Evolutionary conservation across 1,284 basidiomycete species (phyloP), one percentile per base, ranked within the genome.

Genomic region (Ustanciosporium gigantosporum): DNA sequence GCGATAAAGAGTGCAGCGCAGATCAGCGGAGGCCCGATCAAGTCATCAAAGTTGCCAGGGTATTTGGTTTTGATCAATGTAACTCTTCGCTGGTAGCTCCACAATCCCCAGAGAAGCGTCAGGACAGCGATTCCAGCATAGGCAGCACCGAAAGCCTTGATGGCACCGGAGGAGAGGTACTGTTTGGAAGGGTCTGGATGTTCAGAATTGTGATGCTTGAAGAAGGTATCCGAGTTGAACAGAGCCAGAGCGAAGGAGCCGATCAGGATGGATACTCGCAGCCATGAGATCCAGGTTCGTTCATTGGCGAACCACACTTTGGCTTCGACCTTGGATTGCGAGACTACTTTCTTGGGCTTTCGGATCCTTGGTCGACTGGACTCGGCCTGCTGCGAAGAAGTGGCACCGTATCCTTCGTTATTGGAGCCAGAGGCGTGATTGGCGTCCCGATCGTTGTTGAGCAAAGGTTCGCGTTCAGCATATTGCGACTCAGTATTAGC

Each of bases 11-110:
- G 61, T 5, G 66, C 70, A 19, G 58, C 66, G 39, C 75, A 76
- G 46, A 77, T 70, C 15, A 74, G 37, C 13, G 73, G 73, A n/a
- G 75, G 75, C 15, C 75, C 75, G 25, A 73, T 53, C 27, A 77
- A 46, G 31, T 77, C 74, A 50, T 74, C 74, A 73, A 96, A 95
- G 71, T 88, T 86, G 3, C 90, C 90, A n/a, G 91, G 87, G 80
- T 93, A 89, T 41, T 91, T 84, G 57, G 87, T 86, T 23, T 89
- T 88, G 69, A 98, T 97, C 84, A 92, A 87, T 36, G 88, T 88
- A 44, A 97, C 86, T 37, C 94, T 86, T 59, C 87, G 84, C 77
- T 96, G 91, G 79, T 94, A 96, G 48, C 94, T 81, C 7, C 81
- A 81, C 79, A 90, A 93, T 0, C 89, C 91, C 80, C 97, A 97